Percentiles rank a stretch among this genome's conserved stretches.
Evolutionary conservation across 1,284 basidiomycete species (phyloP).

Genomic region (Puccinia horiana): DNA sequence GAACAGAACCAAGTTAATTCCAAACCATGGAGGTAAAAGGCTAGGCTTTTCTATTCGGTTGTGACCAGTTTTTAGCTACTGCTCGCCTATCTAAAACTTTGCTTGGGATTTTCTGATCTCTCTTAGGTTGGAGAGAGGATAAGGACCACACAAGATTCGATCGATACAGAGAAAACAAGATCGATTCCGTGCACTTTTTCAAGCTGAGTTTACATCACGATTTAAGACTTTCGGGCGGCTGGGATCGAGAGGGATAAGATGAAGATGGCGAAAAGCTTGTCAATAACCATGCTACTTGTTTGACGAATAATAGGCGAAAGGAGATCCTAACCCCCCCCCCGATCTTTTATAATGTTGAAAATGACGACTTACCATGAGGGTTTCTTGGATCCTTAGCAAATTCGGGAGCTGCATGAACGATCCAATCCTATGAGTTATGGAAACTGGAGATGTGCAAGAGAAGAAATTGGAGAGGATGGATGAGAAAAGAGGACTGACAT

Average conservation of each 20-base stretch:
- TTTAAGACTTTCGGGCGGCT: conserved; percentile 22
- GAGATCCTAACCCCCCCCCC: too few relatives aligned
- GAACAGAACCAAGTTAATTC: too few relatives aligned
- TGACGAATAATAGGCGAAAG: background rate
- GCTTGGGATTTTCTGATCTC: too few relatives aligned
- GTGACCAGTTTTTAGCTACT: too few relatives aligned
- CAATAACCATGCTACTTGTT: background rate
- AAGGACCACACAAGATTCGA: too few relatives aligned
- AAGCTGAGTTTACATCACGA: background rate
- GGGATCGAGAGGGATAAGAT: background rate
- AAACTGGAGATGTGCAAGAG: background rate
- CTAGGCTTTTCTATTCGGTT: too few relatives aligned
- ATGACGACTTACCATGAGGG: conserved; percentile 20
- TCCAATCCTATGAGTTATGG: background rate
- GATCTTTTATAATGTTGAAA: background rate
- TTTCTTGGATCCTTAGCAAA: conserved; percentile 46
- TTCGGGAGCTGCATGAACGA: conserved; percentile 17
- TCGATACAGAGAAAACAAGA: too few relatives aligned
- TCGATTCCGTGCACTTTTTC: too few relatives aligned
- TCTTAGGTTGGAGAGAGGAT: too few relatives aligned
- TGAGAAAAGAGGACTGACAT: conserved; percentile 28
- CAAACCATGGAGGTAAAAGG: too few relatives aligned
- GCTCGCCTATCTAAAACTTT: too few relatives aligned
- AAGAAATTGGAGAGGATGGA: background rate
- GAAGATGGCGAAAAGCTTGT: background rate